Evolutionary conservation across 768 basidiomycete species (phyloP).

Genomic region (Russula foetens): DNA sequence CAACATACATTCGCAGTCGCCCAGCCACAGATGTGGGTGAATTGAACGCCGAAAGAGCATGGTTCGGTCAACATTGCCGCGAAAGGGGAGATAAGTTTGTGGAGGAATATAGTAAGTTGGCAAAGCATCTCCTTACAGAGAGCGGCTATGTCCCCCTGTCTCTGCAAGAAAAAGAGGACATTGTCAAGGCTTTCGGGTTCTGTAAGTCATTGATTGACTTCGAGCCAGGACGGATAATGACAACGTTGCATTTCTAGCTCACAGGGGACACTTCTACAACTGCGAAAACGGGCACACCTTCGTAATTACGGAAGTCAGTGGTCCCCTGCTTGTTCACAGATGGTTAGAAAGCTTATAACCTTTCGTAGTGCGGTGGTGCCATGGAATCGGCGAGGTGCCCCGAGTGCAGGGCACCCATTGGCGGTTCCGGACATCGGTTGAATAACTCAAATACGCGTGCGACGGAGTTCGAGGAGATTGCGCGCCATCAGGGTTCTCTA

Average conservation of each 20-base stretch:
- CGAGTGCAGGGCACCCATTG: constrained; percentile 49
- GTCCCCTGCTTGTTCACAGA: neutral
- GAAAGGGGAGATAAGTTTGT: constrained; percentile 20
- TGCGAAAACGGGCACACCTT: constrained; percentile 52
- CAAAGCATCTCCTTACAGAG: constrained; percentile 17
- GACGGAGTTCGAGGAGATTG: constrained; percentile 39
- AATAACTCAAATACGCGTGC: constrained; percentile 37
- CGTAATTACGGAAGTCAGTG: constrained; percentile 45
- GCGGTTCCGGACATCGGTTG: constrained; percentile 39
- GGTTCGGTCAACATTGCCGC: constrained; percentile 25
- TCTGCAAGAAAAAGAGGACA: constrained; percentile 23
- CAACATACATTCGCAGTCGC: constrained; percentile 22
- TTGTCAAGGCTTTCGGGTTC: constrained; percentile 25
- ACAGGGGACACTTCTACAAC: constrained; percentile 29
- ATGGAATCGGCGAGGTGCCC: constrained; percentile 41
- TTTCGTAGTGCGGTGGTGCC: constrained; percentile 51
- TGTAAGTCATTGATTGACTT: constrained; percentile 13
- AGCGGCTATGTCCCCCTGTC: constrained; percentile 22
- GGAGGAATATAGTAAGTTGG: constrained; percentile 21
- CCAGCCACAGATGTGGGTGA: constrained; percentile 12
- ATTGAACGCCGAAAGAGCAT: constrained; percentile 20
- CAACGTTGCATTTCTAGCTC: constrained; percentile 15
- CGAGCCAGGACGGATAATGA: neutral
- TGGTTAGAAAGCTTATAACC: neutral
- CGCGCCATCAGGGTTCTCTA: constrained; percentile 25